Evolutionary conservation across 805 yeast genomes (phyloP).

Genomic region (Barnettozyma vustinii): DNA sequence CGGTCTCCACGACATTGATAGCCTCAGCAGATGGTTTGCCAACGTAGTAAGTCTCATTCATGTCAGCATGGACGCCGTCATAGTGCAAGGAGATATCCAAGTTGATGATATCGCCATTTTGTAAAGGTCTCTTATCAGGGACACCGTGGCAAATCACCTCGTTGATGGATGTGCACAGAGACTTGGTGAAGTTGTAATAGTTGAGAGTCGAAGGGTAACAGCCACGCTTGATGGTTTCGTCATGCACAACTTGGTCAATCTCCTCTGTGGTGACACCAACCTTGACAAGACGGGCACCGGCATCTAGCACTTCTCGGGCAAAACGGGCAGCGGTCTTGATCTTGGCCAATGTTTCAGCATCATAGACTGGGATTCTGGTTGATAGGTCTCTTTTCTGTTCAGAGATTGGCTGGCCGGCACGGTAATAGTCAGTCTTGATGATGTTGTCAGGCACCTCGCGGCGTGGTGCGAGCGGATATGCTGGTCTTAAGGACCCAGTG

Average conservation of each 20-base stretch:
- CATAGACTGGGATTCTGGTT: slow-evolving; percentile 57
- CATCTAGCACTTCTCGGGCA: slow-evolving; percentile 86
- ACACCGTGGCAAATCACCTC: slow-evolving; percentile 97
- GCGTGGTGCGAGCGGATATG: slow-evolving; percentile 73
- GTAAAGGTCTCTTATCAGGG: slow-evolving; percentile 80
- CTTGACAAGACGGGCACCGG: slow-evolving; percentile 73
- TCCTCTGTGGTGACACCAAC: slow-evolving; percentile 95
- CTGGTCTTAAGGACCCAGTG: slow-evolving; percentile 71
- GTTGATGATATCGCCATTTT: slow-evolving; percentile 94
- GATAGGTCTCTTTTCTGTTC: slow-evolving; percentile 72
- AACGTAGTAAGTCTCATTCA: slow-evolving; percentile 94
- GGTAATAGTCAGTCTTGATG: slow-evolving; percentile 78
- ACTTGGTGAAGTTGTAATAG: slow-evolving; percentile 89
- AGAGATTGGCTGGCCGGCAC: slow-evolving; percentile 67
- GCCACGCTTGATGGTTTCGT: slow-evolving; percentile 80
- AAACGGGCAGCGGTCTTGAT: slow-evolving; percentile 70
- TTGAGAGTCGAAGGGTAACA: slow-evolving; percentile 95
- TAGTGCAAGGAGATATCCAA: slow-evolving; percentile 82
- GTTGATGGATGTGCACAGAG: slow-evolving; percentile 88
- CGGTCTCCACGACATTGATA: slow-evolving; percentile 87
- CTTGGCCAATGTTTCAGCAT: slow-evolving; percentile 63
- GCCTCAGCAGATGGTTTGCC: slow-evolving; percentile 81
- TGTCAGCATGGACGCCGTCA: slow-evolving; percentile 88
- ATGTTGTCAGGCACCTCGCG: slow-evolving; percentile 69
- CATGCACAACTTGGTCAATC: slow-evolving; percentile 79